phyloP scores from a whole-genome alignment of 352 stramenopile species.

The Pythium apleroticum region DNA sequence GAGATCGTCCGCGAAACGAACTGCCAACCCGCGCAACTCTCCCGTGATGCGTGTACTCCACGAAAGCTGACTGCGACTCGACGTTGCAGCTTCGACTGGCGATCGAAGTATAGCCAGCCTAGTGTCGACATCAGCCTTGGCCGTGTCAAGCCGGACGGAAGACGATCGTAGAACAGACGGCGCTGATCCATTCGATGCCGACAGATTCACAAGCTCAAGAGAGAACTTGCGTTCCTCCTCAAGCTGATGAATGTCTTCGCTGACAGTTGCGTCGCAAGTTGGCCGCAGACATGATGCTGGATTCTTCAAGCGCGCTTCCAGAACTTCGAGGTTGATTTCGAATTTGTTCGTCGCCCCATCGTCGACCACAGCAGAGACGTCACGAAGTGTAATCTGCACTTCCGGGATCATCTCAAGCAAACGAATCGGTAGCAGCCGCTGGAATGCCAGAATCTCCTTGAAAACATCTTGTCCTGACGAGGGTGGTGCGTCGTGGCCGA shows the following conservation, averaged over 20 bases:
- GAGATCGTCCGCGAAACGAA: slow-evolving; percentile 11
- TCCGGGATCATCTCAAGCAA: slow-evolving; percentile 16
- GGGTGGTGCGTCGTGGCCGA: neutral
- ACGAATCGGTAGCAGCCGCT: slow-evolving; percentile 12
- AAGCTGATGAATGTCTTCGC: neutral
- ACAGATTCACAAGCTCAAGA: neutral
- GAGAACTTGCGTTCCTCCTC: slow-evolving; percentile 5
- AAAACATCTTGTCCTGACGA: neutral
- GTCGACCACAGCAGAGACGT: neutral
- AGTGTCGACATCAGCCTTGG: slow-evolving; percentile 15
- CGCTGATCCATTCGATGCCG: neutral
- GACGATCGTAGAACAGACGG: neutral
- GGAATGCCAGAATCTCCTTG: neutral
- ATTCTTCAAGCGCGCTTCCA: neutral
- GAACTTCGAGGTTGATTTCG: neutral
- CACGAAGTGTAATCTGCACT: neutral
- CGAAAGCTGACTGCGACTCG: neutral
- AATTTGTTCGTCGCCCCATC: slow-evolving; percentile 1
- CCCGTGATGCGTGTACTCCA: slow-evolving; percentile 15
- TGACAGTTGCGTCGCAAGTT: no score
- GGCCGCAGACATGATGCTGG: neutral
- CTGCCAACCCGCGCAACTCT: slow-evolving; percentile 11
- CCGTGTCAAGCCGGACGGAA: neutral
- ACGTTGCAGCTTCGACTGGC: neutral
- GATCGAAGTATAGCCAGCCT: neutral